Base-by-base conservation (phyloP, 176 grass and related monocot genomes). In the Zizania latifolia region DNA sequence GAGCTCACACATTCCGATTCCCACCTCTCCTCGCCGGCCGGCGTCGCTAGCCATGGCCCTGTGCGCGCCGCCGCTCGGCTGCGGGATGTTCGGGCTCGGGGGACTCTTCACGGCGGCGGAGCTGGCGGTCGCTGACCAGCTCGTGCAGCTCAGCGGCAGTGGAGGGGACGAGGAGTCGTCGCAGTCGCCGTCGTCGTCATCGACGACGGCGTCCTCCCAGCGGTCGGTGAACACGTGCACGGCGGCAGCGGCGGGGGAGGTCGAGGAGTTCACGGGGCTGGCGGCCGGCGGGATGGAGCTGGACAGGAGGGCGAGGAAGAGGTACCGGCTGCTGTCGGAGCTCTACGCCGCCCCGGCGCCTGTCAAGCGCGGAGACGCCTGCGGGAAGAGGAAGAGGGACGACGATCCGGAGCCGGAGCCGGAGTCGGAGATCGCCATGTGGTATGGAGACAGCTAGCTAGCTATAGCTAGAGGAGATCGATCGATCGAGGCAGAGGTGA, bases 101-200 rank as follows among this genome's bases (percentile, higher is more conserved):
- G 82, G 40, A 16, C 38, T 82, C 60, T 92, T 92, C 74, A 88
- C 93, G 34, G 81, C 73, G 31, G 68, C 81, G 5, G 93, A 96
- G 69, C 69, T 96, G 34, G 89, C 68, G 30, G 86, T 82, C 31
- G 86, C 84, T 8, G 86, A 92, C 69, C 84, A 70, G 3, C 89
- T 96, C 35, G 70, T 96, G 62, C 89, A 90, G 60, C 86, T 96
- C 46, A 85, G n/a, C n/a, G n/a, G 62, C 59, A 60, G 80, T 37
- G 11, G 61, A 16, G 53, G 3, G 10, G 71, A 10, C 9, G 79
- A 53, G 21, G 70, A 26, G 22, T 41, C 22, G 2, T 38, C 60
- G 26, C 37, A 66, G 10, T 34, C 68, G 44, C 23, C 56, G n/a
- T 70, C 60, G 0, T 8, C 57, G 15, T 23, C 82, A 6, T 64